Base-by-base conservation (phyloP, 805 yeast genomes). In the Suhomyces prunicola region DNA sequence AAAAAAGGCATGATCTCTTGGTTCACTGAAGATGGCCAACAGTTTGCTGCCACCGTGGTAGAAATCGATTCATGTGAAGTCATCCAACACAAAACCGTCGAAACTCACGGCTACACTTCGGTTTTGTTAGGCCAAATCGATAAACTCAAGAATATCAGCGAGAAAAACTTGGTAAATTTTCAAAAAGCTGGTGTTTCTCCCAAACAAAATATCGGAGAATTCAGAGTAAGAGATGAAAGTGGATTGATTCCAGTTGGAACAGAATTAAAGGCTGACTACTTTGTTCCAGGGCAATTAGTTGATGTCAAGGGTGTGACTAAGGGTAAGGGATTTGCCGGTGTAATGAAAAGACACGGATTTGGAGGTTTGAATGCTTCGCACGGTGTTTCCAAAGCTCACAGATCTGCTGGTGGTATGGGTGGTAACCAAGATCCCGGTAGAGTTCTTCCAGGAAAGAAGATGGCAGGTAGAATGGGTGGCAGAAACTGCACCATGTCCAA, bases 291-390 rank as follows among this genome's bases (percentile, higher is more conserved):
- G 29, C 94, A 90, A 69, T 81, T 74, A 54, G 92, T 94, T 26
- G 99, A 94, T 67, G 74, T 90, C 50, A 80, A 84, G 66, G 87
- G 92, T 13, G 78, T 80, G 17, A 78, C 92, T 50, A 93, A 90
- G 69, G 99, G 99, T 72, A 94, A 94, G 72, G 99, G 99, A 9
- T 90, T 90, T 69, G 90, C 92, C 22, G 99, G 99, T 83, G 98
- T 93, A 23, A 94, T 94, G 97, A 93, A 93, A 70, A 85, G 97
- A 73, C 88, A 87, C 78, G 88, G 90, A 10, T 94, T 93, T 74
- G 76, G 75, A 46, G 99, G 99, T 79, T 82, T 88, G 70, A 82
- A 84, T 44, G 97, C 97, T 6, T 80, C 97, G 1, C 99, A 94
- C 71, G 99, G 99, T 87, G 92, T 89, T 24, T 90, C 99, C 27